Evolutionary conservation across 2,329 filamentous ascomycete species (phyloP), one percentile per base, ranked within the genome.

Genomic region (Claviceps paspali): DNA sequence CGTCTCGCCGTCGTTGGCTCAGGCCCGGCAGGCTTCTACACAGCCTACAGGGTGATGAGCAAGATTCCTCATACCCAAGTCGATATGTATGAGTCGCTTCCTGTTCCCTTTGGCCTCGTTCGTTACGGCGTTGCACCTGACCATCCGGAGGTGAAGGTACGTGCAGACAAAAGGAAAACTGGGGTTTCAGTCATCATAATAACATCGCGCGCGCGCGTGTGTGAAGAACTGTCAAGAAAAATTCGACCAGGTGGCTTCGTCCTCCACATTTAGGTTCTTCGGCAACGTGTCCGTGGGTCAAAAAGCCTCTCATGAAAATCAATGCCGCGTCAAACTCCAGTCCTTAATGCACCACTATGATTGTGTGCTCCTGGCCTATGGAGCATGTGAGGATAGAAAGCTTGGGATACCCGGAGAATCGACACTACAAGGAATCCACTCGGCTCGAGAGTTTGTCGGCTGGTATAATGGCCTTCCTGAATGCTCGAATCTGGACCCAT

Each of bases 381-480:
- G 91, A 11, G 88, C 91, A 3, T 81, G 84, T 1, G 73, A 82
- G 52, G 91, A 98, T 55, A 78, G 76, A 45, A 76, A 70, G 38
- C 67, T 98, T 1, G 78, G 74, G 0, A 76, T 98, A 26, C 76
- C 81, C 0, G 87, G 88, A 7, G 91, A 98, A 51, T 69, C 78
- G 3, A 56, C 60, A 5, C 61, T 91, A 6, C 64, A 68, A 19
- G 84, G 83, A 3, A 76, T 96, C 14, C 80, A 86, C 53, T 94
- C 87, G 6, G 91, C 91, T 2, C 75, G 91, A 21, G 80, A 86
- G 28, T 95, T 96, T 54, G 91, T 98, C 1, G 91, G 87, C 14
- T 98, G 91, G 91, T 98, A 98, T 59, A 98, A 98, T 56, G 91
- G 91, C 3, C 68, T 94, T 3, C 91, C 91, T 0, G 82, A 92